Conservation (phyloP, 352 stramenopile genomes). For the Peronospora destructor region DNA sequence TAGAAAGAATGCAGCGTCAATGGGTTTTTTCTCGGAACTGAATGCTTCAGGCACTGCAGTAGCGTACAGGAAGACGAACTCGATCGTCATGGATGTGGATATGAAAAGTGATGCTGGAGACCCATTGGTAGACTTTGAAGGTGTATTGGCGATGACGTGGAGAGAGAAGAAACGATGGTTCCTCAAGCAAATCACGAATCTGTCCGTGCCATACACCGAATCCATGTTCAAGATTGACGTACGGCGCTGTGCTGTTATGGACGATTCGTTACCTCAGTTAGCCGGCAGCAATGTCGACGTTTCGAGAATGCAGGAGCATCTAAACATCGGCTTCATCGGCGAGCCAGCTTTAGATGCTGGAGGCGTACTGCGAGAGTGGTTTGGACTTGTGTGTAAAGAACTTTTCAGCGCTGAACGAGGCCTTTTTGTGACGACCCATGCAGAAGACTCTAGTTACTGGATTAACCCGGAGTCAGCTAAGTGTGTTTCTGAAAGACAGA, state of each 20-base stretch:
- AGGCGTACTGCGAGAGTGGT: slow-evolving; percentile 79
- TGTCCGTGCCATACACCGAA: slow-evolving; percentile 56
- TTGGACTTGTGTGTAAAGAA: slow-evolving; percentile 59
- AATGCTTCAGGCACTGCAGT: slow-evolving; percentile 40
- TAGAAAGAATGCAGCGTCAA: slow-evolving; percentile 66
- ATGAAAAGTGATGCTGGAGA: slow-evolving; percentile 23
- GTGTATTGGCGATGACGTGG: slow-evolving; percentile 59
- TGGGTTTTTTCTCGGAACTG: slow-evolving; percentile 62
- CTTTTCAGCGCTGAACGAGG: slow-evolving; percentile 67
- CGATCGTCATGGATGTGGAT: slow-evolving; percentile 41
- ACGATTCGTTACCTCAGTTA: slow-evolving; percentile 59
- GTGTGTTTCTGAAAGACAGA: slow-evolving; percentile 26
- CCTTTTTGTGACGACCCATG: slow-evolving; percentile 66
- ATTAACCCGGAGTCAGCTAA: slow-evolving; percentile 60
- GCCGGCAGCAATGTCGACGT: slow-evolving; percentile 23
- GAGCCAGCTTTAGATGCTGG: slow-evolving; percentile 73
- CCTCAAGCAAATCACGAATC: slow-evolving; percentile 48
- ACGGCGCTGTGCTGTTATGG: slow-evolving; percentile 44
- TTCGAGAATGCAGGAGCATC: slow-evolving; percentile 44
- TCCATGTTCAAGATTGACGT: slow-evolving; percentile 56
- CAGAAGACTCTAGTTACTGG: slow-evolving; percentile 78
- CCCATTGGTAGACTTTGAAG: slow-evolving; percentile 48
- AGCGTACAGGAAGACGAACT: slow-evolving; percentile 46
- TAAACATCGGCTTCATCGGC: slow-evolving; percentile 69
- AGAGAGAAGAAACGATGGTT: slow-evolving; percentile 76